Evolutionary conservation across 805 yeast species (phyloP), one percentile per base, ranked within the genome.

Genomic region (Zygoascus ofunaensis): DNA sequence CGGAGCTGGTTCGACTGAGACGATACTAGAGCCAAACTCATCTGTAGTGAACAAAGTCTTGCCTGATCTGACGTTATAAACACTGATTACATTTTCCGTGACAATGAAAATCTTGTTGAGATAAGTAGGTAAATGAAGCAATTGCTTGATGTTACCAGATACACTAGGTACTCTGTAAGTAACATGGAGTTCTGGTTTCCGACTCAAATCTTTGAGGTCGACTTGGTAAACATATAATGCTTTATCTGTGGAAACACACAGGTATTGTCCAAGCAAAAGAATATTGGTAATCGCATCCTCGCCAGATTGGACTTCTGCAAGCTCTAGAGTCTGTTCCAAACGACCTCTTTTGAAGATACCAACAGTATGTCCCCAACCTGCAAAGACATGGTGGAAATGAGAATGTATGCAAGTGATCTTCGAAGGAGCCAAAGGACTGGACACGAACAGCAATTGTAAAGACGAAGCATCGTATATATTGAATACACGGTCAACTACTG

Each of bases 391-490:
- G 57, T 90, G 97, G 69, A 77, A 78, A 62, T 86, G 94, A 1
- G 96, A 80, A 18, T 81, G 71, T 38, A 90, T 66, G 19, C 81
- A 75, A 21, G 81, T 77, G 51, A 90, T 87, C 46, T 76, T 74
- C 5, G 76, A 59, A 0, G 80, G 73, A 0, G 95, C 82, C 60
- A 84, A 90, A 18, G 73, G 75, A 51, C 79, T 84, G 0, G 95
- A 85, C 10, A 90, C 94, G 63, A 92, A 90, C 19, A 90, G 66
- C 50, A 90, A 68, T 53, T 85, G 92, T 49, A 90, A 68, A 4
- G 84, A 86, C 26, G 90, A 78, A 12, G 55, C 95, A 66, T 92
- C 98, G 58, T 84, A 92, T 23, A 92, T 86, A 62, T 90, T 97
- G 67, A 92, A 86, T 1, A 90, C 73, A 43, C 79, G 72, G 2